Evolutionary conservation across 1,139 yeast species (phyloP), one percentile per base, ranked within the genome.

Genomic region (Geotrichum restrictum): DNA sequence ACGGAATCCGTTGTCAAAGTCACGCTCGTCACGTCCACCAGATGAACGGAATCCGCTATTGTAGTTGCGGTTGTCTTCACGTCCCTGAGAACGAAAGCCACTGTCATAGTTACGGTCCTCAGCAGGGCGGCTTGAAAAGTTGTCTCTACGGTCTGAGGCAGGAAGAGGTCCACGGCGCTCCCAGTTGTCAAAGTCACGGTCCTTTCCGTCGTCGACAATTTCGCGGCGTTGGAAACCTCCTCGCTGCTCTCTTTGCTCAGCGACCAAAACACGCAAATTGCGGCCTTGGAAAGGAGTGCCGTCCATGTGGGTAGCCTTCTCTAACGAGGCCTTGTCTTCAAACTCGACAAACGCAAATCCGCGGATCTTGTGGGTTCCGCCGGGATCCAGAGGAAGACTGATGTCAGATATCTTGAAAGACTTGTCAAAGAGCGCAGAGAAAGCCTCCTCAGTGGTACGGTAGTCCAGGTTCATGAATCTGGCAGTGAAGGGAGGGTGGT

Each of bases 281-380:
- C 96, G 83, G 53, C 89, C 94, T 56, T 79, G 78, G 64, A 88
- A 75, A 58, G 79, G 83, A 53, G 81, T 69, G 62, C 81, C 82
- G 57, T 83, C 78, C 64, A 85, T 78, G 50, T 75, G 74, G 63
- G 91, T 75, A 3, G 94, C 85, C 62, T 80, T 81, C 64, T 82
- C 91, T 63, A 89, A 79, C 39, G 79, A 75, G 32, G 77, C 82
- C 67, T 85, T 80, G 59, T 81, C 81, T 42, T 71, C 71, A 64
- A 89, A 85, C 51, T 95, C 88, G 58, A 93, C 81, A 65, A 89
- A 91, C 3, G 95, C 98, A 69, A 82, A 85, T 41, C 96, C 96
- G 68, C 81, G 84, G 59, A 88, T 77, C 67, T 83, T 81, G 57
- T 75, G 79, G 55, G 72, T 72, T 56, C 72, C 76, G 29, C 29